These are phyloP conservation scores for Bretschneidera sinensis DNA, from an alignment of 345 rosid species.

Conservation along the genomic window DNA sequence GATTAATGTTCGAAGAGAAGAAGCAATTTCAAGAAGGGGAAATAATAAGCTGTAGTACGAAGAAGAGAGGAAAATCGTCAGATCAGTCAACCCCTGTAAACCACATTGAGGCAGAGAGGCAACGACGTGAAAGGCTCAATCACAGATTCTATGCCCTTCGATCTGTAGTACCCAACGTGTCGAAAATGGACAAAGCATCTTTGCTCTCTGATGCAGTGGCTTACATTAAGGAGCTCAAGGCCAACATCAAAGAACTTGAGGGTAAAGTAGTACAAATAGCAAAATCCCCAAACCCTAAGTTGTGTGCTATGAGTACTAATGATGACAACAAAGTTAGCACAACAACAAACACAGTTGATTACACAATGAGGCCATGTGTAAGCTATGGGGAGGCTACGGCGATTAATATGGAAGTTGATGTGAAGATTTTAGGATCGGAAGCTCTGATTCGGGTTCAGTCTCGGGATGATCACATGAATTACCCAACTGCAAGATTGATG, in stretches of 20 bases:
- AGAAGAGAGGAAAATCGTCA: constrained; percentile 32
- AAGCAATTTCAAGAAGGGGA: not conserved
- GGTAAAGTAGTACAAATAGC: constrained; percentile 18
- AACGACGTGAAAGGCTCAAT: constrained; percentile 75
- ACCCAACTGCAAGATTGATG: constrained; percentile 50
- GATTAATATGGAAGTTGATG: constrained; percentile 40
- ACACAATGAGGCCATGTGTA: not conserved
- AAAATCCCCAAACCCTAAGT: constrained; percentile 10
- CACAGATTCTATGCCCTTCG: constrained; percentile 71
- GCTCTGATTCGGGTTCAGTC: constrained; percentile 42
- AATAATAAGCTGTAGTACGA: not conserved
- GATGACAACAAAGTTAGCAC: constrained; percentile 8
- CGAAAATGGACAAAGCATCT: constrained; percentile 91
- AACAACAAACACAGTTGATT: not conserved
- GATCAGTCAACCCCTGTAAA: constrained; percentile 43
- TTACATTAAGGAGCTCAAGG: constrained; percentile 64
- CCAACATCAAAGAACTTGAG: constrained; percentile 46
- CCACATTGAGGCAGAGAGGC: constrained; percentile 83
- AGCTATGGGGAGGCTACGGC: constrained; percentile 1
- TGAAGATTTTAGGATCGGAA: constrained; percentile 49
- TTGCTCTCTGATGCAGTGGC: constrained; percentile 62
- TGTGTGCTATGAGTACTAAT: not conserved
- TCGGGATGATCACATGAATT: constrained; percentile 32
- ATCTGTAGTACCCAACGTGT: constrained; percentile 82
- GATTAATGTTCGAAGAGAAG: constrained; percentile 8